These are phyloP conservation scores for Fulvia fulva DNA, from an alignment of 2,329 filamentous ascomycete species.

Conservation along the genomic window DNA sequence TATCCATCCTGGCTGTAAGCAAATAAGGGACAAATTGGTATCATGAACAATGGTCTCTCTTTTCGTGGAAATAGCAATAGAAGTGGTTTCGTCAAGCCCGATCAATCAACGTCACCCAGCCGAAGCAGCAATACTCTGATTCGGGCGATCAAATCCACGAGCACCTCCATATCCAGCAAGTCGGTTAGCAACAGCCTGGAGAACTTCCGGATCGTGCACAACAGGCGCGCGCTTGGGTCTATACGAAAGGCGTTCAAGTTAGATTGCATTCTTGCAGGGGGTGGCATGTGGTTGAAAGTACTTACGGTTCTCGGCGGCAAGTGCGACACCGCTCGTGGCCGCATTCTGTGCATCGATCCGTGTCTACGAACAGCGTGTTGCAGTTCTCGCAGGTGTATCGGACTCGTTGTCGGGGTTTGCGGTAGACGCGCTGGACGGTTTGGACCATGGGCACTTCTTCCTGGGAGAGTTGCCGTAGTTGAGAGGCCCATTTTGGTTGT, in stretches of 20 bases:
- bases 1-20: too few species aligned
- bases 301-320: conserved; percentile 54
- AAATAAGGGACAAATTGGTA: background rate
- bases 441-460: conserved; percentile 30
- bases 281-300: conserved; percentile 9
- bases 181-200: conserved; percentile 19
- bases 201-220: conserved; percentile 18
- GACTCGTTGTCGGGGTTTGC: conserved; percentile 43
- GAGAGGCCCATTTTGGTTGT: conserved; percentile 31
- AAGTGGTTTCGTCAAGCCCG: background rate
- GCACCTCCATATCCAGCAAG: conserved; percentile 19
- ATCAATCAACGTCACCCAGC: background rate
- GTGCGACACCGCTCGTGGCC: conserved; percentile 56
- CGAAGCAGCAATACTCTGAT: conserved; percentile 1
- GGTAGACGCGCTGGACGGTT: conserved; percentile 37
- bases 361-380: conserved; percentile 54
- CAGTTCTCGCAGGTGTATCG: conserved; percentile 59
- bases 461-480: conserved; percentile 6
- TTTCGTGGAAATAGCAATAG: background rate
- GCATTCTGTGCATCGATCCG: conserved; percentile 56
- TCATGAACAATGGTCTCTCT: background rate
- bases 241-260: background rate
- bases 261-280: background rate
- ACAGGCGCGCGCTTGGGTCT: conserved; percentile 16
- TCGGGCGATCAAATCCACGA: conserved; percentile 1